Evolutionary conservation across 176 grass and related monocot species (phyloP).

Genomic region (Musa acuminata): DNA sequence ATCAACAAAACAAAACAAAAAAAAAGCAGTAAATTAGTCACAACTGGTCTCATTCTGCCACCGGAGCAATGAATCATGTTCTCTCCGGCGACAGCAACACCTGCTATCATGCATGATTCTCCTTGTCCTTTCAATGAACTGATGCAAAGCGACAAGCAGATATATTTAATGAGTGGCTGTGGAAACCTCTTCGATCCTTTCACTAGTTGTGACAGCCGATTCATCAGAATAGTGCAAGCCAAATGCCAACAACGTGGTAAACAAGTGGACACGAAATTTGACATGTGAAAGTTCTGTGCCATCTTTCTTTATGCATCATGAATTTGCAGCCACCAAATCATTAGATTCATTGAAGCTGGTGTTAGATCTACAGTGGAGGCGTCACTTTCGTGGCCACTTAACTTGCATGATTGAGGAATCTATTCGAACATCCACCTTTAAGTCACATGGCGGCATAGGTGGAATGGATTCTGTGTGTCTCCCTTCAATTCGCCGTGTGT

Average conservation of each 20-base stretch:
- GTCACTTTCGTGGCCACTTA: not conserved
- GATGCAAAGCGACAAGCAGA: not conserved
- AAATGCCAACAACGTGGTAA: not conserved
- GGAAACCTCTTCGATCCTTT: not conserved
- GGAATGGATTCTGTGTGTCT: not conserved
- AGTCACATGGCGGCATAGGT: not conserved
- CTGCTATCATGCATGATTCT: not conserved
- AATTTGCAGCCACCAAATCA: not conserved
- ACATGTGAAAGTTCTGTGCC: conserved; percentile 5
- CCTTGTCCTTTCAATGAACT: not conserved
- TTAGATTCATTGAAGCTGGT: not conserved
- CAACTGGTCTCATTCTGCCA: not conserved
- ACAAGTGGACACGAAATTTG: not conserved
- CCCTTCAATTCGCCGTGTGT: not conserved
- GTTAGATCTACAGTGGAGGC: not conserved
- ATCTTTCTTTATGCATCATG: not conserved
- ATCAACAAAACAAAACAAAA: no score
- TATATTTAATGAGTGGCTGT: not conserved
- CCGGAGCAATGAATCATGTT: not conserved
- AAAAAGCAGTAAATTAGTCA: not conserved
- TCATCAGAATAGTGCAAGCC: not conserved
- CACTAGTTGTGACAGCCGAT: not conserved
- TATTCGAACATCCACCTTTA: not conserved
- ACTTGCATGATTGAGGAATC: no score
- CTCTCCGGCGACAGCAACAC: not conserved